Base-by-base conservation (phyloP, 352 stramenopile species). In the Phytophthora parvispora region DNA sequence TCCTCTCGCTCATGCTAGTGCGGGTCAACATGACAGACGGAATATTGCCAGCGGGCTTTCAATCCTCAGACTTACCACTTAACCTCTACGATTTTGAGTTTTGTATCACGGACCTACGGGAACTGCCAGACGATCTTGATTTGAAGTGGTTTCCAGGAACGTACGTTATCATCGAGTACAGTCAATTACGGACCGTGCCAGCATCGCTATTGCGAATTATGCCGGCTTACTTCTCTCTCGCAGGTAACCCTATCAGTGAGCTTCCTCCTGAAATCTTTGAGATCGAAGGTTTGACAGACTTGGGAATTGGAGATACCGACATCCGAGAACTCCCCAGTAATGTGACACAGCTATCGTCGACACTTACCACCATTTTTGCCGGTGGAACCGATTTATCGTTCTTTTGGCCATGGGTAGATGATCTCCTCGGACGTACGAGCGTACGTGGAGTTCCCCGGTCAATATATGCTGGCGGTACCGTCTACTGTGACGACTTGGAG, bases 101-200 rank as follows among this genome's bases (percentile, higher is more conserved):
- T n/a, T n/a, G n/a, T n/a, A n/a, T n/a, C n/a, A n/a, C n/a, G n/a
- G n/a, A n/a, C n/a, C n/a, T n/a, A n/a, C n/a, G n/a, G n/a, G n/a
- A n/a, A n/a, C n/a, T n/a, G n/a, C n/a, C n/a, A n/a, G n/a, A 13
- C 15, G 54, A 82, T 55, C 52, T 88, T 1, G 61, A 80, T 36
- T 25, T 53, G 24, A 74, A 70, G 18, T 90, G 77, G 72, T 65
- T 69, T 15, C 7, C 32, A 13, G 63, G 55, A 1, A 47, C 58
- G 8, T 31, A 54, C 24, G 28, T 78, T 3, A 57, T 72, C 15
- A 58, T 77, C 2, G 75, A 82, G 18, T 63, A 67, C 32, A 65
- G 71, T 28, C 6, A 53, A 22, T 43, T 81, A 9, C 16, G 43
- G 2, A 42, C 18, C 8, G 52, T 83, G 0, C 45, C 63, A 43